Evolutionary conservation across 805 yeast genomes (phyloP), one percentile per base, ranked within the genome.

Genomic region (Zygosaccharomyces siamensis): DNA sequence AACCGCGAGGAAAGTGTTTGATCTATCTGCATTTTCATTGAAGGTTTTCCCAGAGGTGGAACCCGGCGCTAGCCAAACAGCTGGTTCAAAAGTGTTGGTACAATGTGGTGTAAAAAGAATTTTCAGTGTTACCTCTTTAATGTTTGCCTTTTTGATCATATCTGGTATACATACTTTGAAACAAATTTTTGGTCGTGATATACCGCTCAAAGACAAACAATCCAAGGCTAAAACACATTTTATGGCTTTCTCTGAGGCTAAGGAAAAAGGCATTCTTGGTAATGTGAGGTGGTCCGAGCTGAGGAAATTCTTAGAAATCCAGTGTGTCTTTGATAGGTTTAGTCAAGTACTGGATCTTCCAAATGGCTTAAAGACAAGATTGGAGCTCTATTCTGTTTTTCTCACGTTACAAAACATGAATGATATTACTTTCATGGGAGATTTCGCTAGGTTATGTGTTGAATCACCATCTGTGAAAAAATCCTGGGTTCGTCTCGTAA

Each of bases 381-480:
- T 79, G 1, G 86, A 82, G 53, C 24, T 71, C 0, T 62, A 72
- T 6, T 63, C 62, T 5, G 37, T 65, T 1, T 58, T 49, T 14
- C 42, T 67, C 1, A 40, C 49, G 4, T 51, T 64, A 0, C 54
- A 55, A 6, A 50, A 60, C 6, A 45, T 53, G 2, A 50, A 60
- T 0, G 60, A 67, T 5, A 18, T 69, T 1, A 41, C 46, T 1
- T 18, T 70, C 0, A 48, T 45, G 11, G 65, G 75, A 3, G 63
- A 63, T 3, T 68, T 72, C 42, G 45, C 70, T 3, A 66, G 85
- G 43, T 46, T 76, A 3, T 69, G 80, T 50, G 77, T 77, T 1
- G 79, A 77, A 44, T 80, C 84, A 0, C 83, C 85, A 1, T 66
- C 74, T 0, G 52, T 69, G 1, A 64, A 69, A 2, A 71, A 68